Base-by-base conservation (phyloP, 129 eudicot genomes). In the Chrysanthemum makinoi region DNA sequence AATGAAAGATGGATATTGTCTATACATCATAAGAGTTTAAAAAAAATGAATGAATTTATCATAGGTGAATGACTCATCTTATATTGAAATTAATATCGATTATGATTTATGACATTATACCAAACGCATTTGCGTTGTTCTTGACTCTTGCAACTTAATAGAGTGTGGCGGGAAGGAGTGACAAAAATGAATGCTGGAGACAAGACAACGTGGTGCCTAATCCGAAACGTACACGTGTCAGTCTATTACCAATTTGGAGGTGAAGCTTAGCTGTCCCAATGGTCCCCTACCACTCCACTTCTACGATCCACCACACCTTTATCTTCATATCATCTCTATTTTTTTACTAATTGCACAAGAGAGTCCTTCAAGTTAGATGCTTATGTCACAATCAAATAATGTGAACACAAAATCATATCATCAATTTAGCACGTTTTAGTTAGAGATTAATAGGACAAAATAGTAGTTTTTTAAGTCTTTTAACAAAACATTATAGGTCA, bases 181-280 rank as follows among this genome's bases (percentile, higher is more conserved):
- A 62, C 81, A 53, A 15, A 68, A 22, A 69, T 51, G 16, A 62
- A 69, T 62, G 81, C 57, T 62, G n/a, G 30, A 49, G 69, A 72
- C 74, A 66, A 52, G 58, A 67, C 46, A 57, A 73, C 65, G 68
- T 72, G 82, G 69, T 16, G 22, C 43, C 66, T 79, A 79, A 39
- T 79, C 74, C 64, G 0, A 48, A 30, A 49, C 74, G 74, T 39
- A 72, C 82, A 79, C 82, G 79, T 73, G 79, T 72, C 82, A 67
- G 70, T 72, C 43, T 57, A 39, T 3, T 33, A 79, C 70, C 18
- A 58, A n/a, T 59, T 66, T 72, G 78, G 64, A 57, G 69, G 82
- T 49, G 65, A 59, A 15, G 79, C 79, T 60, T 81, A 76, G 76
- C 79, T 81, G 81, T 77, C 81, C n/a, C 12, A 43, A 24, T 59